Base-by-base conservation (phyloP, 352 stramenopile species). In the Globisporangium takayamanum region DNA sequence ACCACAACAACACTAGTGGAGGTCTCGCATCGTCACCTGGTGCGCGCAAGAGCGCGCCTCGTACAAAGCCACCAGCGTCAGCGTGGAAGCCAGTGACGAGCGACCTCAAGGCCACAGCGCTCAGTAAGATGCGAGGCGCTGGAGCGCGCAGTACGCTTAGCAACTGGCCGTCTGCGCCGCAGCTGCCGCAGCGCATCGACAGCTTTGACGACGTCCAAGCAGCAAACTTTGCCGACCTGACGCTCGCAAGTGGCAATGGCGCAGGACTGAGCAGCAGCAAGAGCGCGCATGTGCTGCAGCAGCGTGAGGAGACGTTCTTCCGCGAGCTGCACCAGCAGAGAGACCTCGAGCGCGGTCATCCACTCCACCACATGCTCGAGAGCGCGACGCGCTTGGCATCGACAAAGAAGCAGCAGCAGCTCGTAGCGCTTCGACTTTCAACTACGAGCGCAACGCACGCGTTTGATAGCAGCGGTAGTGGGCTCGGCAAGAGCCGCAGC, bases 311-410 rank as follows among this genome's bases (percentile, higher is more conserved):
- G 51, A 62, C 55, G 8, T 89, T 92, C 58, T 91, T 93, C 47
- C 73, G 73, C 16, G 83, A 90, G 41, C 60, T 91, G 1, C 78
- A 88, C 37, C 69, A 84, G 50, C 72, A 87, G 15, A 83, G 84
- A 54, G 59, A 76, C 15, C 59, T 78, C 0, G 50, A 62, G 3
- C 72, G 78, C 26, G 65, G 68, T 5, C 80, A 93, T 50, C 76
- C 80, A 12, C 61, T 93, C n/a, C 67, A 74, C 1, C 79, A 93
- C 68, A 89, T 91, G 66, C 59, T 93, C 28, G 83, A 87, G 37
- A 85, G 76, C 36, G 72, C 78, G 0, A 62, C 74, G 49, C 66
- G 68, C 16, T 59, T 91, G 0, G 64, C 67, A 2, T 63, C 73
- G 50, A 72, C 67, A 42, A 78, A 60, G 20, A 30, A 46, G 39